phyloP scores from a whole-genome alignment of 495 filamentous ascomycete species.

The Barbatosphaeria neglecta region DNA sequence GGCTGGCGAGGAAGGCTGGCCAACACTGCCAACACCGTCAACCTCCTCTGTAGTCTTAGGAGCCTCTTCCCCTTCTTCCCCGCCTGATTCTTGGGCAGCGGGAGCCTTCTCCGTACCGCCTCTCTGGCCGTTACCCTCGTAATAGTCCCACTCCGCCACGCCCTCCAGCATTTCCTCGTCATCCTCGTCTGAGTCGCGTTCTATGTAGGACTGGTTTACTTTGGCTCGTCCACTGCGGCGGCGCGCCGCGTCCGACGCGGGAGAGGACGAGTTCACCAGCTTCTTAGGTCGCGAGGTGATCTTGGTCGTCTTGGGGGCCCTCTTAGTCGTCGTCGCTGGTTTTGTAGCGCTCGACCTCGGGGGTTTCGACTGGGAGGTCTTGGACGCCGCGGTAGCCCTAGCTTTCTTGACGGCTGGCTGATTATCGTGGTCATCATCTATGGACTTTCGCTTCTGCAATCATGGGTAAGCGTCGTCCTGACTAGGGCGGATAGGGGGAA shows the following conservation, averaged over 20 bases:
- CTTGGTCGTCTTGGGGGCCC: conserved; percentile 19
- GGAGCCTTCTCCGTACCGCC: background rate
- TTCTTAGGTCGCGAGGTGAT: conserved; percentile 22
- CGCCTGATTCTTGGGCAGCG: conserved; percentile 5
- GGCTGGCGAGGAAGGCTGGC: background rate
- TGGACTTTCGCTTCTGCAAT: conserved; percentile 36
- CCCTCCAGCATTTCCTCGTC: conserved; percentile 48
- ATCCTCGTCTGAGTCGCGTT: conserved; percentile 40
- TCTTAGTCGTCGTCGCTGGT: conserved; percentile 7
- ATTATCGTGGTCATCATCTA: conserved; percentile 25
- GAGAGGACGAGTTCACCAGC: conserved; percentile 14
- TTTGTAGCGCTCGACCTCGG: conserved; percentile 10
- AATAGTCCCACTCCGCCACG: conserved; percentile 44
- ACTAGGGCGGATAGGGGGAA: too few species aligned
- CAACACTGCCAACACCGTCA: conserved; percentile 9
- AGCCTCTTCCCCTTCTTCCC: conserved; percentile 4
- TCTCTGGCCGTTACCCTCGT: conserved; percentile 12
- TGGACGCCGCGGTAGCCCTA: conserved; percentile 9
- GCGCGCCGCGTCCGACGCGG: conserved; percentile 24
- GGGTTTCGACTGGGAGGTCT: conserved; percentile 2
- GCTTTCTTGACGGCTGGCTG: conserved; percentile 20
- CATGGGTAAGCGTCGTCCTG: too few species aligned
- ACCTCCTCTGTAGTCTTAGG: background rate
- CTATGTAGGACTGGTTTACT: conserved; percentile 31
- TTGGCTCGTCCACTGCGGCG: conserved; percentile 40